Base-by-base conservation (phyloP, 352 stramenopile species). In the Phytophthora cryptogea region DNA sequence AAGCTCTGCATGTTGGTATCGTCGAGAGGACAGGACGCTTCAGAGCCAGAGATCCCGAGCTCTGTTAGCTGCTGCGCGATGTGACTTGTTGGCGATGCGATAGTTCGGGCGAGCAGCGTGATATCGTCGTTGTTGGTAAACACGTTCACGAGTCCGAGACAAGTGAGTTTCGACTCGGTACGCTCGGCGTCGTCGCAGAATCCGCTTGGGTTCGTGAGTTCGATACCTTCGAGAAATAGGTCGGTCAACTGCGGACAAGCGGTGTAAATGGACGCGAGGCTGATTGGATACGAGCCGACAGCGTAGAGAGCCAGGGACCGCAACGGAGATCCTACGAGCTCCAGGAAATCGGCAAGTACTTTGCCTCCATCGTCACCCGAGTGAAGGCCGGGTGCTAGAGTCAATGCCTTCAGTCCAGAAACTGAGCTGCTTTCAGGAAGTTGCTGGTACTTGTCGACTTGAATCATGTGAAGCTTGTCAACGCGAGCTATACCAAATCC, bases 141-240 rank as follows among this genome's bases (percentile, higher is more conserved):
- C 2, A 45, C 51, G 33, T 67, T 62, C 27, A 66, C 56, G 14
- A 70, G 63, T 13, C 63, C 57, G 26, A 70, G 26, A 51, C 63
- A 64, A 0, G 37, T 31, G 17, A 70, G 33, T 14, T 41, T 59
- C 4, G 39, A 61, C 10, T 55, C 11, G 4, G 16, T 51, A 37
- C 23, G 54, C 23, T 56, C 48, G 13, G 26, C 35, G 13, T 58
- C 48, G 9, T 26, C 11, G 9, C 48, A 60, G 20, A 70, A 58
- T 33, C 27, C 48, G 10, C 31, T 50, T 2, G 63, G 31, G 23
- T 61, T 59, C 23, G 32, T 32, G n/a, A 75, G 56, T 23, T 66
- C 39, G 11, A 75, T 41, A 13, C 48, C 66, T 41, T 75, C 57
- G 36, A 75, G 57, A 23, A 63, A 69, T 11, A 75, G 32, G 4